A percentile compares a stretch with the other conserved stretches of the same genome.
Evolutionary conservation across 2,329 filamentous ascomycete species (phyloP).

Genomic region (Arthrobotrys iridis): DNA sequence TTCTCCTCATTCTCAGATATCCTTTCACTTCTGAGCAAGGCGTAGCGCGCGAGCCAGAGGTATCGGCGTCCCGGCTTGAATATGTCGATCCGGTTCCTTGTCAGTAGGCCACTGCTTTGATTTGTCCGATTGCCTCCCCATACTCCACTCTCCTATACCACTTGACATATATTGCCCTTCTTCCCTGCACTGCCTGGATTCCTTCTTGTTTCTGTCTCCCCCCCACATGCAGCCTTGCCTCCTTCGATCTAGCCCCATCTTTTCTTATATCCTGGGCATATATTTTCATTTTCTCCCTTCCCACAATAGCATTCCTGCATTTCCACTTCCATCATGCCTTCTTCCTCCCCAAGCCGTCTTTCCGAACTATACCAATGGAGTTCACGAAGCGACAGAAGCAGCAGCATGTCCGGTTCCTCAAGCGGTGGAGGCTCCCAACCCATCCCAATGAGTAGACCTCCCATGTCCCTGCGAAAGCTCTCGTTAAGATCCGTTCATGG

Average conservation of each 20-base stretch:
- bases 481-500: slow-evolving; percentile 52
- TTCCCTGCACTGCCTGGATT: background rate
- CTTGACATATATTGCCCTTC: slow-evolving; percentile 32
- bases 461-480: slow-evolving; percentile 51
- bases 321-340: slow-evolving; percentile 1
- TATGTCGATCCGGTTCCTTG: slow-evolving; percentile 54
- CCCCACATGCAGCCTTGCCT: background rate
- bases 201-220: background rate
- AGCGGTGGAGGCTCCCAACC: slow-evolving; percentile 40
- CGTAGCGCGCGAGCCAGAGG: slow-evolving; percentile 28
- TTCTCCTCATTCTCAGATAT: slow-evolving; percentile 6
- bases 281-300: background rate
- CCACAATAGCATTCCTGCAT: too few species aligned
- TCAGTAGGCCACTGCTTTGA: slow-evolving; percentile 55
- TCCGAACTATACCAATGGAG: slow-evolving; percentile 42
- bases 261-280: slow-evolving; percentile 3
- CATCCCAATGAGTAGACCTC: slow-evolving; percentile 46
- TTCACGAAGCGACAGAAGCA: slow-evolving; percentile 47
- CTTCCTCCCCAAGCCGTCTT: slow-evolving; percentile 32
- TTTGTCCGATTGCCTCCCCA: slow-evolving; percentile 27
- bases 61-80: slow-evolving; percentile 48
- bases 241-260: slow-evolving; percentile 9
- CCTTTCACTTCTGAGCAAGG: background rate
- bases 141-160: slow-evolving; percentile 8
- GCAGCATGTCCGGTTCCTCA: slow-evolving; percentile 44